These are phyloP conservation scores for Diaporthe helianthi DNA, from an alignment of 2,329 filamentous ascomycete species.

Conservation along the genomic window DNA sequence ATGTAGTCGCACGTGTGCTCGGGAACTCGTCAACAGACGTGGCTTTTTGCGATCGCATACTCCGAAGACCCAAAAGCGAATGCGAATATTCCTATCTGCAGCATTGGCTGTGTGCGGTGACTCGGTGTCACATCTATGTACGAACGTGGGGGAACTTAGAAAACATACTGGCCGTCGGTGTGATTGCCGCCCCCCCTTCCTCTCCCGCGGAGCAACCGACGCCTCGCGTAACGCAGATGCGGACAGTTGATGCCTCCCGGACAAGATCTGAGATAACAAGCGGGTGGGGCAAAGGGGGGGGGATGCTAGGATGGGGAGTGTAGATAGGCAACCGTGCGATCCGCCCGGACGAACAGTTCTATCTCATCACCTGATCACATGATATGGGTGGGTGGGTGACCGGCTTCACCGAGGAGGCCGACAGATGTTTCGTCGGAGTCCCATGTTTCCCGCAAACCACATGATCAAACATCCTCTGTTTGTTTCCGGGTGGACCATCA, in stretches of 20 bases:
- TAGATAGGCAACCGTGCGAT: neutral
- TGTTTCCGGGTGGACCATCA: neutral
- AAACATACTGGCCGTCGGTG: too few relatives aligned
- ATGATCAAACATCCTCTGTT: neutral
- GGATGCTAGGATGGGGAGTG: neutral
- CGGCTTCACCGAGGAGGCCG: neutral
- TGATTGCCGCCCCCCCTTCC: too few relatives aligned
- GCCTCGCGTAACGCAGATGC: neutral
- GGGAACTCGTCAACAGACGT: neutral
- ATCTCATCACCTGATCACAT: too few relatives aligned
- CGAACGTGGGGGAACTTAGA: neutral
- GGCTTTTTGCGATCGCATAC: neutral
- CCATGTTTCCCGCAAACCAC: neutral
- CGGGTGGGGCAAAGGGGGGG: neutral
- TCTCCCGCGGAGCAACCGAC: neutral
- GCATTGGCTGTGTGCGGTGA: neutral
- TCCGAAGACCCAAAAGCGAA: neutral
- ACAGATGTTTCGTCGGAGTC: neutral
- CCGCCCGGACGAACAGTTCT: neutral
- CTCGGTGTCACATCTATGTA: neutral
- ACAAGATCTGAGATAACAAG: neutral
- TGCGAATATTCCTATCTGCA: neutral
- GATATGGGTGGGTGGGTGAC: too few relatives aligned
- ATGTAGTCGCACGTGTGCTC: too few relatives aligned
- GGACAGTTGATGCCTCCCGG: neutral